These are phyloP conservation scores for Fraxinus baroniana DNA, from an alignment of 305 asterid species.

Conservation along the genomic window DNA sequence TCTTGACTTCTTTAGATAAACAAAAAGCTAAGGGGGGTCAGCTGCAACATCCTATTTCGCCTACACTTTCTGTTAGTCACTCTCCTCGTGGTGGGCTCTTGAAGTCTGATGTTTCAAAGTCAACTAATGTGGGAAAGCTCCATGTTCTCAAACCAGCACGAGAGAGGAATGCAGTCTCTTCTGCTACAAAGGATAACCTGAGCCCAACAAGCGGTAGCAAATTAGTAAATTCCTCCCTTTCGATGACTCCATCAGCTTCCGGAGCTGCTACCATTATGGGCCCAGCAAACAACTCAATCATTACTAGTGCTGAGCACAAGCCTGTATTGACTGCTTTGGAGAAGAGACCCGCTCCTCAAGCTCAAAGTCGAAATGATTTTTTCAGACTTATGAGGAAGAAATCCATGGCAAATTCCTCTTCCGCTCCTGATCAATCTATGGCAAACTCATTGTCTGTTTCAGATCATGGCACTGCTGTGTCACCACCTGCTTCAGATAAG, in stretches of 20 bases:
- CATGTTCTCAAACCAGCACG: slow-evolving; percentile 66
- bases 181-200: slow-evolving; percentile 46
- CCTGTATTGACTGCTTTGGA: slow-evolving; percentile 51
- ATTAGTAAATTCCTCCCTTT: slow-evolving; percentile 33
- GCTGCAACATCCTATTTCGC: slow-evolving; percentile 48
- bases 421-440: slow-evolving; percentile 36
- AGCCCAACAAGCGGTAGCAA: slow-evolving; percentile 49
- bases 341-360: slow-evolving; percentile 76
- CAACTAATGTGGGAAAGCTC: slow-evolving; percentile 66
- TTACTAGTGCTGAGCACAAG: slow-evolving; percentile 47
- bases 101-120: slow-evolving; percentile 52
- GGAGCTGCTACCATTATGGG: slow-evolving; percentile 39
- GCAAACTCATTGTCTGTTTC: slow-evolving; percentile 30
- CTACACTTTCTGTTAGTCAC: slow-evolving; percentile 44
- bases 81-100: slow-evolving; percentile 55
- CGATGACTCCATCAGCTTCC: slow-evolving; percentile 38
- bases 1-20: slow-evolving; percentile 64
- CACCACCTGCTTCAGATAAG: slow-evolving; percentile 35
- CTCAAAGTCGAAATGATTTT: slow-evolving; percentile 88
- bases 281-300: slow-evolving; percentile 31
- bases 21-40: slow-evolving; percentile 58
- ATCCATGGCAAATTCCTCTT: slow-evolving; percentile 48
- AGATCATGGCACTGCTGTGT: slow-evolving; percentile 24
- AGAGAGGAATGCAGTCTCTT: slow-evolving; percentile 58
- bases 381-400: slow-evolving; percentile 78